phyloP scores from a whole-genome alignment of 345 rosid genomes.

The Boechera retrofracta region DNA sequence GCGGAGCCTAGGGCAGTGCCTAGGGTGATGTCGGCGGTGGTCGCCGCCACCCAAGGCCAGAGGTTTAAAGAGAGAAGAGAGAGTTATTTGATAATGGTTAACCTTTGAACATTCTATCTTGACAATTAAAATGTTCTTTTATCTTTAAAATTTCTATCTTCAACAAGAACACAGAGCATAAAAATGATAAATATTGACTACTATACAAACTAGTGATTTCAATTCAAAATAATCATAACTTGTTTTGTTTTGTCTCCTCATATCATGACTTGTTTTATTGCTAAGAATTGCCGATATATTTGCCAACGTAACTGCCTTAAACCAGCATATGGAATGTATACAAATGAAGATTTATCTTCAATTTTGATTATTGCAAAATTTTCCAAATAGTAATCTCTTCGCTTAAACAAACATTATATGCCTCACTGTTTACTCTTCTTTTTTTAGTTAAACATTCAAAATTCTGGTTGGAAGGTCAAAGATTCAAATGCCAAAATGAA shows the following conservation, averaged over 20 bases:
- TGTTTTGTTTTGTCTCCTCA: not conserved
- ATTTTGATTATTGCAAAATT: not conserved
- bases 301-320: not conserved
- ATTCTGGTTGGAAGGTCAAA: constrained; percentile 16
- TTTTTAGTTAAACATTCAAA: not conserved
- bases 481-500: not conserved
- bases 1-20: no score
- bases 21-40: no score
- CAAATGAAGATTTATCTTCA: not conserved
- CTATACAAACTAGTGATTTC: not conserved
- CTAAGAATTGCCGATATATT: not conserved
- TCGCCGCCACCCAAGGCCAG: no score
- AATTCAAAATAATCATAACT: not conserved
- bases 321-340: not conserved
- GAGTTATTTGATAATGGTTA: no score
- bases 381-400: not conserved
- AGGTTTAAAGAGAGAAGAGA: no score
- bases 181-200: not conserved
- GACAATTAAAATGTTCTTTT: no score
- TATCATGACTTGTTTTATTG: no score
- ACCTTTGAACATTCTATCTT: no score
- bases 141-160: no score
- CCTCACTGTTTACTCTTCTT: constrained; percentile 5
- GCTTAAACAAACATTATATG: not conserved
- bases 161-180: no score